Conservation (phyloP, 2,329 filamentous ascomycete genomes). For the Fusarium tricinctum region DNA sequence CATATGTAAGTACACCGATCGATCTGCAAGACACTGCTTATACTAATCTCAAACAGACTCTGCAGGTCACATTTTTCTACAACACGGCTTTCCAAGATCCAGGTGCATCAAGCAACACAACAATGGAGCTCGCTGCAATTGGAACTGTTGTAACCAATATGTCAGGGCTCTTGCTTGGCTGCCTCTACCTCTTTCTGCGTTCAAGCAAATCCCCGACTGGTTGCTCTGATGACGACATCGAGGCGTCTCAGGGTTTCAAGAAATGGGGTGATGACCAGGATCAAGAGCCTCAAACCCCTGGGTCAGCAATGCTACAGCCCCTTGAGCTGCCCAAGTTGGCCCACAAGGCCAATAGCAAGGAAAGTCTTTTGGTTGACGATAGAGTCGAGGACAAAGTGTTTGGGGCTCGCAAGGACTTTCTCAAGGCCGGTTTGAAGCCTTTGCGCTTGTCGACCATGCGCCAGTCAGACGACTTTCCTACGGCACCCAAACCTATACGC, state of each 20-base stretch:
- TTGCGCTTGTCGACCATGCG: constrained; percentile 44
- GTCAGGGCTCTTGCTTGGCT: constrained; percentile 74
- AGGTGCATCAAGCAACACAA: constrained; percentile 55
- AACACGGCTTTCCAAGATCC: constrained; percentile 64
- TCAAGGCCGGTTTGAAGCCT: constrained; percentile 36
- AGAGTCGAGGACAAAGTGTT: constrained; percentile 54
- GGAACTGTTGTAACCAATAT: constrained; percentile 76
- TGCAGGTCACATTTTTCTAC: constrained; percentile 75
- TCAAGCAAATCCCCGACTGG: constrained; percentile 71
- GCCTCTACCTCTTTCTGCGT: constrained; percentile 76
- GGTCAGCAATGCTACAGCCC: constrained; percentile 23
- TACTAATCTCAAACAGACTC: constrained; percentile 61
- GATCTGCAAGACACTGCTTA: background rate
- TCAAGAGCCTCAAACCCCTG: constrained; percentile 28
- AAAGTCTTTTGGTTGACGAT: constrained; percentile 23
- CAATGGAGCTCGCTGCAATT: constrained; percentile 70
- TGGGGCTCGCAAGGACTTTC: constrained; percentile 45
- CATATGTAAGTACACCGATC: constrained; percentile 63
- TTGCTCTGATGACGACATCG: constrained; percentile 55
- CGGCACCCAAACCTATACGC: constrained; percentile 35
- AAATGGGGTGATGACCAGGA: constrained; percentile 34
- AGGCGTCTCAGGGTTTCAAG: constrained; percentile 29
- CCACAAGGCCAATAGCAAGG: constrained; percentile 31
- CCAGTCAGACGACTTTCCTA: constrained; percentile 35
- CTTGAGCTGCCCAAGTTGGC: constrained; percentile 24